Conservation (phyloP, 148 eudicot genomes). For the Polygonum aviculare region DNA sequence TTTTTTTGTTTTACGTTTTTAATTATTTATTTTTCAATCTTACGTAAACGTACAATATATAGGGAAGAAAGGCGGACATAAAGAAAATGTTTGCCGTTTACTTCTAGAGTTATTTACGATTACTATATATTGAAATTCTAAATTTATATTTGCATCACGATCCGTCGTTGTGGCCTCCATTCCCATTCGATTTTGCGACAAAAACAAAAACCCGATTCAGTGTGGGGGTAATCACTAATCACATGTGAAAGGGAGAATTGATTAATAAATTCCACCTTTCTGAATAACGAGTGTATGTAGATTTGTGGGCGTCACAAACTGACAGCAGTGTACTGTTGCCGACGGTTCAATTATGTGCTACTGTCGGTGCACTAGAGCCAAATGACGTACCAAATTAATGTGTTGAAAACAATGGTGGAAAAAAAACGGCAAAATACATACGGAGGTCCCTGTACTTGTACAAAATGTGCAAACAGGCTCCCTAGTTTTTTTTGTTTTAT, state of each 20-base stretch:
- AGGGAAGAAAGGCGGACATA: background rate
- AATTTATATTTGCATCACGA: background rate
- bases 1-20: background rate
- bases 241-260: background rate
- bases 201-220: background rate
- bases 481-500: no score
- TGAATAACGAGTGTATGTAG: background rate
- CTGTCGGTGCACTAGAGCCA: constrained; percentile 7
- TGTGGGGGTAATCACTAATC: background rate
- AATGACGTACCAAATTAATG: background rate
- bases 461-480: no score
- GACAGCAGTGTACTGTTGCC: background rate
- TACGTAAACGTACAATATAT: background rate
- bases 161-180: background rate
- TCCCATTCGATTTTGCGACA: background rate
- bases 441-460: no score
- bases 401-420: background rate
- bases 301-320: background rate
- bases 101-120: background rate
- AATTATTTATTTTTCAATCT: background rate
- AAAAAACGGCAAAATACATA: no score
- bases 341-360: background rate
- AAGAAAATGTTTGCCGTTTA: background rate
- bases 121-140: background rate
- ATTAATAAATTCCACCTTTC: background rate